Percentiles rank a stretch among this genome's conserved stretches.
Conservation (phyloP, 768 basidiomycete species). For the Cantharellus cinnabarinus region DNA sequence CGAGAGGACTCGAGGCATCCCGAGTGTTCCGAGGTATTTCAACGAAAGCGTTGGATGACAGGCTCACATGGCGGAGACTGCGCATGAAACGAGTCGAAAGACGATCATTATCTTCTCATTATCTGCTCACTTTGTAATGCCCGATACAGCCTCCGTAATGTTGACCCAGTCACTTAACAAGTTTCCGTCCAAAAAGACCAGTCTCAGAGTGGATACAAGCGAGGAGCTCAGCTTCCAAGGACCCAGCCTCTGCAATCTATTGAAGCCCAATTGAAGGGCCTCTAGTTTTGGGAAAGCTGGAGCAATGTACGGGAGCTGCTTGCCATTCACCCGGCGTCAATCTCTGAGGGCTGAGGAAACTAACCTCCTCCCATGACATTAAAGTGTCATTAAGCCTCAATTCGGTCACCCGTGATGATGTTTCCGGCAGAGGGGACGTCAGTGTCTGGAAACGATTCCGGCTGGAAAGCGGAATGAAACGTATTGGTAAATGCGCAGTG, state of each 20-base stretch:
- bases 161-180: slow-evolving; percentile 4
- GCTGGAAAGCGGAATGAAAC: slow-evolving; percentile 21
- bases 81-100: not conserved
- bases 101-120: not conserved
- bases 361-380: slow-evolving; percentile 49
- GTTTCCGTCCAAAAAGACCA: slow-evolving; percentile 10
- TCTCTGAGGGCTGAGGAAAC: slow-evolving; percentile 16
- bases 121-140: slow-evolving; percentile 7
- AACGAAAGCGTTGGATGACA: slow-evolving; percentile 40
- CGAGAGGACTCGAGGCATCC: slow-evolving; percentile 10
- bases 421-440: slow-evolving; percentile 11
- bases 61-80: slow-evolving; percentile 3
- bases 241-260: slow-evolving; percentile 26
- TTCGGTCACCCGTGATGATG: slow-evolving; percentile 29
- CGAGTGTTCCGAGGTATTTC: slow-evolving; percentile 24
- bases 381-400: slow-evolving; percentile 58
- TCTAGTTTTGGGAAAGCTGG: slow-evolving; percentile 9
- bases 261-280: slow-evolving; percentile 50
- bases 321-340: slow-evolving; percentile 6
- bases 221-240: not conserved
- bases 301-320: slow-evolving; percentile 1
- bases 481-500: slow-evolving; percentile 5
- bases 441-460: slow-evolving; percentile 40
- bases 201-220: not conserved
- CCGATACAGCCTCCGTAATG: slow-evolving; percentile 2